phyloP scores from a whole-genome alignment of 768 basidiomycete species.

The Trametes maxima region DNA sequence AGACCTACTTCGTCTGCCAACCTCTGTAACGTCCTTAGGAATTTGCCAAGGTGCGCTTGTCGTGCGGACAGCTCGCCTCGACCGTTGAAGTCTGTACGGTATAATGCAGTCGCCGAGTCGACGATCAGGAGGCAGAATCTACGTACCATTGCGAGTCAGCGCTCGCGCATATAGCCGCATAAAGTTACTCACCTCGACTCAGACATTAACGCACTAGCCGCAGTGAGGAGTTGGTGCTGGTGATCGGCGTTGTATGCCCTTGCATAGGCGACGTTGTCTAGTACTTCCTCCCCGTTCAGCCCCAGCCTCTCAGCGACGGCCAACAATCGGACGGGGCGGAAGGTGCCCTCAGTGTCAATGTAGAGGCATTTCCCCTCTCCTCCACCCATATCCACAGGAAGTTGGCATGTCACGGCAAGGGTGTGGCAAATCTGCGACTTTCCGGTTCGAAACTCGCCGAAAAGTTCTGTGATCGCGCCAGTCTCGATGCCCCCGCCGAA shows the following conservation, averaged over 20 bases:
- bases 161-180: slow-evolving; percentile 27
- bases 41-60: slow-evolving; percentile 95
- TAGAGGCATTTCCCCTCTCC: slow-evolving; percentile 99
- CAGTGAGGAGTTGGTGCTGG: slow-evolving; percentile 85
- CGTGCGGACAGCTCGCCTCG: slow-evolving; percentile 94
- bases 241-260: slow-evolving; percentile 99
- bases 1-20: slow-evolving; percentile 89
- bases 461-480: slow-evolving; percentile 96
- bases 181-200: slow-evolving; percentile 80
- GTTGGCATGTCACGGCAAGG: slow-evolving; percentile 95
- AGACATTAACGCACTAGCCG: slow-evolving; percentile 97
- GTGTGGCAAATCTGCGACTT: slow-evolving; percentile 99
- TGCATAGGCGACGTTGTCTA: slow-evolving; percentile 98
- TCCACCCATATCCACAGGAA: slow-evolving; percentile 96
- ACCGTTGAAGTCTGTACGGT: slow-evolving; percentile 94
- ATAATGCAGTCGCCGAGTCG: slow-evolving; percentile 94
- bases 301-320: slow-evolving; percentile 96
- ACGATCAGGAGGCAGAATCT: slow-evolving; percentile 97
- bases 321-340: slow-evolving; percentile 92
- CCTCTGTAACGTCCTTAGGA: slow-evolving; percentile 88
- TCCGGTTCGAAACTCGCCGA: slow-evolving; percentile 98
- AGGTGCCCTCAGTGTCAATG: slow-evolving; percentile 99
- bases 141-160: slow-evolving; percentile 15
- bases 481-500: slow-evolving; percentile 98
- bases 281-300: slow-evolving; percentile 95